Conservation (phyloP, 441 rosid genomes). For the Hypseocharis bilobata region DNA sequence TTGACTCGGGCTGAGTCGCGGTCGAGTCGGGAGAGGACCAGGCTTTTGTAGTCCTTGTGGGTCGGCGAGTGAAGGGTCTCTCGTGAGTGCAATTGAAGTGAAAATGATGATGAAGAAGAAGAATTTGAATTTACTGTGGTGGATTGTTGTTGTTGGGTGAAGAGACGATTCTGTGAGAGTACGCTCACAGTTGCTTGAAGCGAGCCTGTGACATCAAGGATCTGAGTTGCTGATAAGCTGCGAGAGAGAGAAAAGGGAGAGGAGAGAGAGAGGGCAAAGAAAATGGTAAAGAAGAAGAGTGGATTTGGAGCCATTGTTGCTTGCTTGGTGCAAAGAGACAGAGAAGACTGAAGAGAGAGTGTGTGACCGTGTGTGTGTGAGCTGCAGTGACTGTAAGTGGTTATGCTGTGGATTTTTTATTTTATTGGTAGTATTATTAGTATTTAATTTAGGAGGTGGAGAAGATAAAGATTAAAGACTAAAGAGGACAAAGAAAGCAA, state of each 20-base stretch:
- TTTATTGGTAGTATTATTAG: no score
- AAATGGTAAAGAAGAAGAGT: no score
- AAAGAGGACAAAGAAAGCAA: no score
- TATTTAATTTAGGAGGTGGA: no score
- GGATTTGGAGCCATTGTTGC: no score
- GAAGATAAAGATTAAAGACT: no score
- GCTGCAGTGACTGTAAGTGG: no score
- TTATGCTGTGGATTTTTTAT: no score
- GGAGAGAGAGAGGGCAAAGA: neutral
- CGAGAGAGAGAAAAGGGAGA: conserved; percentile 4
- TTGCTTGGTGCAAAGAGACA: no score
- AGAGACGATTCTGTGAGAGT: neutral
- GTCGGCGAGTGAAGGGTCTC: conserved; percentile 28
- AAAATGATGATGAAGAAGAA: conserved; percentile 21
- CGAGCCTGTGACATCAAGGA: conserved; percentile 13
- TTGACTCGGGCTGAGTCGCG: conserved; percentile 63
- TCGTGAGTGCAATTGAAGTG: conserved; percentile 47
- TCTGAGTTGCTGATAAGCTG: conserved; percentile 8
- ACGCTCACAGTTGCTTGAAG: neutral
- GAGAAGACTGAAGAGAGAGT: no score
- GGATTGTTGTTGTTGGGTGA: no score
- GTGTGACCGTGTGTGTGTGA: no score
- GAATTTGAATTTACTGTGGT: conserved; percentile 2
- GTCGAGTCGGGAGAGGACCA: conserved; percentile 46
- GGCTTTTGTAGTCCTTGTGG: conserved; percentile 50